A percentile compares a stretch with the other conserved stretches of the same genome.
These are phyloP conservation scores for Peltaster fructicola DNA, from an alignment of 2,329 filamentous ascomycete genomes.

Conservation along the genomic window DNA sequence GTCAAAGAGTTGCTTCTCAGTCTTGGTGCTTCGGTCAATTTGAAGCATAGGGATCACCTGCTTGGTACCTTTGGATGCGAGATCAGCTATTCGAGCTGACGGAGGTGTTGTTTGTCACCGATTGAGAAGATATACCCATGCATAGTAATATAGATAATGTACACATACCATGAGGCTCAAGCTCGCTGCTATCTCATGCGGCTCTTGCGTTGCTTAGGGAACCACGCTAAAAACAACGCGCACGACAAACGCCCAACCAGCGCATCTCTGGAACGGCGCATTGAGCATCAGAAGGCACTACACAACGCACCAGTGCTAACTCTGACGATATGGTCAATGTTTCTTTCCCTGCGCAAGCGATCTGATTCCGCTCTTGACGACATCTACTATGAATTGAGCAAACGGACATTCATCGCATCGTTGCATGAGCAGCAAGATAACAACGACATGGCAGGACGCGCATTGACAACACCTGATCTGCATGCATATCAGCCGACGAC, in stretches of 20 bases:
- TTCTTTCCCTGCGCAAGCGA: constrained; percentile 6
- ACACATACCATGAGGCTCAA: too few relatives aligned
- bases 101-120: not conserved
- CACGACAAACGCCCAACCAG: too few relatives aligned
- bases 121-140: not conserved
- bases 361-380: constrained; percentile 7
- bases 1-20: constrained; percentile 88
- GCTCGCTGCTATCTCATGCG: too few relatives aligned
- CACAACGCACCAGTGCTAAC: too few relatives aligned
- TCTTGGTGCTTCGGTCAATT: constrained; percentile 69
- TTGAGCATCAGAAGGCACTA: too few relatives aligned
- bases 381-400: constrained; percentile 7
- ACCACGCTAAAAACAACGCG: too few relatives aligned
- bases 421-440: constrained; percentile 1
- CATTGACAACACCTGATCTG: constrained; percentile 4
- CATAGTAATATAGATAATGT: not conserved
- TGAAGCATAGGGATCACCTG: constrained; percentile 57
- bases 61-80: constrained; percentile 62
- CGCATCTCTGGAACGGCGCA: too few relatives aligned
- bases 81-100: constrained; percentile 51
- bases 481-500: constrained; percentile 18
- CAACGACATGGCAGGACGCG: constrained; percentile 3
- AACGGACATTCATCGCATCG: constrained; percentile 7
- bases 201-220: too few relatives aligned
- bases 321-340: constrained; percentile 11